Evolutionary conservation across 768 basidiomycete species (phyloP), one percentile per base, ranked within the genome.

Genomic region (Mycena polygramma): DNA sequence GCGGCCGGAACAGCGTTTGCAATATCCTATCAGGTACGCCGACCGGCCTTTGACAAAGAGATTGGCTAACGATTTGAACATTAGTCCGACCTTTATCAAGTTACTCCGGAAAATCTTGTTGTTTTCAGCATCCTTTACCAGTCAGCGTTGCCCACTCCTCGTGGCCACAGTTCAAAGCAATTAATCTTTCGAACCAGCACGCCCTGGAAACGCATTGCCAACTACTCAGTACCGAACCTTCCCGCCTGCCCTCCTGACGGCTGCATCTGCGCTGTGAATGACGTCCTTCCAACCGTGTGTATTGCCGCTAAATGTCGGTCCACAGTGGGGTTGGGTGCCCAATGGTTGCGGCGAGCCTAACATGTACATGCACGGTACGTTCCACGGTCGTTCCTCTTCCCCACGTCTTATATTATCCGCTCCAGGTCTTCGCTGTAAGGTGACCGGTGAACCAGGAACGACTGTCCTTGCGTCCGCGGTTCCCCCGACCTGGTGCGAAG

Each of bases 1-100:
- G 85, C 85, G 26, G 75, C 85, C 9, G 85, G 85, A 20, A 82
- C 84, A 8, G 80, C 79, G 0, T 85, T 86, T 68, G 84, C 85
- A 4, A 86, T 85, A 43, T 85, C 85, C 9, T 85, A 85, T 74
- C 74, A 78, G 53, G 79, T 74, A 36, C 24, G 70, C 58, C n/a
- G 5, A 19, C 54, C 2, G 9, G 17, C n/a, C n/a, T 35, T 49
- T 41, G 22, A 22, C 9, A 17, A 49, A 6, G 55, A 13, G n/a
- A 26, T 37, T 19, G 13, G 19, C 55, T 30, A 6, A 30, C 30
- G 30, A 30, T 30, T 6, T 39, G 2, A 6, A 30, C 3, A 30
- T 2, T 49, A 80, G 79, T 84, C 85, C 1, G 77, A 85, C 49
- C 61, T 86, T 53, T 77, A 69, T 11, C 51, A 79, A 45, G 85